Conservation (phyloP, 441 rosid species). For the Lepidium campestre region DNA sequence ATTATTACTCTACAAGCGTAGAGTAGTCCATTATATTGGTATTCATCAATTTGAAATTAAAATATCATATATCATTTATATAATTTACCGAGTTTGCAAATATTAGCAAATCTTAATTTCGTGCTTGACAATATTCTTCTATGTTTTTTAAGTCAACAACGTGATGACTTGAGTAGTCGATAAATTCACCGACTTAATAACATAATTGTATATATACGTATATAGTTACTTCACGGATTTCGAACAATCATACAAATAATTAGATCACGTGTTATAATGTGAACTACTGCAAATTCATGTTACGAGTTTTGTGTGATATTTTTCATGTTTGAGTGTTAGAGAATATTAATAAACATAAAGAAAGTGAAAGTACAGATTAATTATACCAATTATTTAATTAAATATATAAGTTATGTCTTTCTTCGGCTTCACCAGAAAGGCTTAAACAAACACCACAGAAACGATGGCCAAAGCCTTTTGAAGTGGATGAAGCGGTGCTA, state of each 20-base stretch:
- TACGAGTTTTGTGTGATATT: not conserved
- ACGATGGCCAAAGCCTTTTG: slow-evolving; percentile 11
- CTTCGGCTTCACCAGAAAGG: slow-evolving; percentile 11
- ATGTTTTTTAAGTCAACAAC: not conserved
- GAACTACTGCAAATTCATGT: too few relatives aligned
- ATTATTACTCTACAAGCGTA: not conserved
- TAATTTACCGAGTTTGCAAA: not conserved
- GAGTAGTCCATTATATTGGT: not conserved
- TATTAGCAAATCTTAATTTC: not conserved
- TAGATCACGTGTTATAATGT: not conserved
- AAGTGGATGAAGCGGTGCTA: not conserved
- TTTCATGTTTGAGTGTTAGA: not conserved
- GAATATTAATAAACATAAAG: not conserved
- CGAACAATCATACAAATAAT: not conserved
- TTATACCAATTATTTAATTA: not conserved
- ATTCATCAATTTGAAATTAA: not conserved
- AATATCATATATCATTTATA: not conserved
- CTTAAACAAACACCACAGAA: slow-evolving; percentile 14
- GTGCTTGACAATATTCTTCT: not conserved
- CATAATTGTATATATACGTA: too few relatives aligned
- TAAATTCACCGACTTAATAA: not conserved
- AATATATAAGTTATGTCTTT: not conserved
- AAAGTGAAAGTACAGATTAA: not conserved
- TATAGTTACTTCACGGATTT: not conserved
- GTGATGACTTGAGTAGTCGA: slow-evolving; percentile 1